These are phyloP conservation scores for Sicyos baderoa DNA, from an alignment of 306 rosid genomes.

Conservation along the genomic window DNA sequence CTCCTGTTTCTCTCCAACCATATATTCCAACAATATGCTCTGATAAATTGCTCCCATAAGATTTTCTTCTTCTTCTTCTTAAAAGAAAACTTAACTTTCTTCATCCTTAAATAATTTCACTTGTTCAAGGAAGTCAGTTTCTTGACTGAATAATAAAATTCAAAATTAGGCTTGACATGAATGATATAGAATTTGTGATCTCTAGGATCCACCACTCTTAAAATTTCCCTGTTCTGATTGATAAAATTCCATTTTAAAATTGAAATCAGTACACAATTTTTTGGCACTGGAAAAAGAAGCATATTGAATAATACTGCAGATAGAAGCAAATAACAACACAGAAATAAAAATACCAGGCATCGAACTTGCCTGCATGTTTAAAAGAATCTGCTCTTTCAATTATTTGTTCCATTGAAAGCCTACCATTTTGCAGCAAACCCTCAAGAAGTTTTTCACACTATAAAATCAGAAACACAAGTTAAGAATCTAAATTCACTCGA, in stretches of 20 bases:
- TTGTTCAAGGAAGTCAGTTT: too few relatives aligned
- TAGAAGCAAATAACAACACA: not conserved
- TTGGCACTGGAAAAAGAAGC: not conserved
- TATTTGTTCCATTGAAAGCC: conserved; percentile 63
- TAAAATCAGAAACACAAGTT: conserved; percentile 22
- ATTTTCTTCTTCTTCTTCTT: too few relatives aligned
- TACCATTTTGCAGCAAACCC: conserved; percentile 79
- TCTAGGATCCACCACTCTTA: not conserved
- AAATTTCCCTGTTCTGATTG: not conserved
- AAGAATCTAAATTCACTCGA: conserved; percentile 13
- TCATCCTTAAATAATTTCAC: not conserved
- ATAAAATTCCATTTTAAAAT: not conserved
- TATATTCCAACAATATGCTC: too few relatives aligned
- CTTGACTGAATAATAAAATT: too few relatives aligned
- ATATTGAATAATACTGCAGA: not conserved
- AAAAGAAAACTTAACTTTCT: not conserved
- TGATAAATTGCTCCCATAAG: too few relatives aligned
- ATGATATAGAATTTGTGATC: not conserved
- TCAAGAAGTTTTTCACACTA: conserved; percentile 59
- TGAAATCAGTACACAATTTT: not conserved
- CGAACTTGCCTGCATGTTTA: conserved; percentile 45
- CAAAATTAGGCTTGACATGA: not conserved
- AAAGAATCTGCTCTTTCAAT: conserved; percentile 42
- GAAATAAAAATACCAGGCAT: conserved; percentile 6
- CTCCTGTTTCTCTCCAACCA: too few relatives aligned